A percentile compares a stretch with the other conserved stretches of the same genome.
Conservation (phyloP, 345 rosid species). For the Eucalyptus decipiens region DNA sequence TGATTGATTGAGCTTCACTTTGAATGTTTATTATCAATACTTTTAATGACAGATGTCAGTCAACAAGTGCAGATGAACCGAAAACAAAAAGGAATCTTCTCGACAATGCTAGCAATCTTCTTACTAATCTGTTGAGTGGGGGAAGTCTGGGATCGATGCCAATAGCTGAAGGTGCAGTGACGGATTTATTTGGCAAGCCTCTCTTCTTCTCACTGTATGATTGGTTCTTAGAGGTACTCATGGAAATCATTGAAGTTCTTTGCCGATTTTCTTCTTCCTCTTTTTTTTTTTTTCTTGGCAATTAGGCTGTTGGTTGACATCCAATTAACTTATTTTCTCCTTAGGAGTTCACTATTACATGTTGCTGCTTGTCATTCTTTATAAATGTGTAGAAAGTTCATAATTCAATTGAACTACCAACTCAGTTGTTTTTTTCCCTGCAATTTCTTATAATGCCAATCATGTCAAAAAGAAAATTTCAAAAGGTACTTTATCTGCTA, state of each 20-base stretch:
- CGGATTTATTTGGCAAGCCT: conserved; percentile 81
- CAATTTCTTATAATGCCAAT: not conserved
- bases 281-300: not conserved
- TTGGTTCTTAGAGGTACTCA: conserved; percentile 79
- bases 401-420: not conserved
- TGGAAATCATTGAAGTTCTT: not conserved
- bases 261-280: not conserved
- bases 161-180: conserved; percentile 81
- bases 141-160: conserved; percentile 80
- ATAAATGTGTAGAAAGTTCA: not conserved
- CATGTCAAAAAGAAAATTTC: not conserved
- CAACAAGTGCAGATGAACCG: conserved; percentile 37
- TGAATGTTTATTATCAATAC: not conserved
- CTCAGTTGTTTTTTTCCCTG: not conserved
- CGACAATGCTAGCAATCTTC: conserved; percentile 84
- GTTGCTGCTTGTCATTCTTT: not conserved
- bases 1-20: not conserved
- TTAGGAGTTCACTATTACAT: not conserved
- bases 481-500: not conserved
- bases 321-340: not conserved
- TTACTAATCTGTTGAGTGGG: conserved; percentile 75
- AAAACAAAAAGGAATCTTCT: conserved; percentile 44
- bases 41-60: conserved; percentile 46
- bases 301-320: not conserved
- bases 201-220: conserved; percentile 79